Percentiles rank a stretch among this genome's conserved stretches.
These are phyloP conservation scores for Pleurotus tuber-regium DNA, from an alignment of 768 basidiomycete species.

Conservation along the genomic window DNA sequence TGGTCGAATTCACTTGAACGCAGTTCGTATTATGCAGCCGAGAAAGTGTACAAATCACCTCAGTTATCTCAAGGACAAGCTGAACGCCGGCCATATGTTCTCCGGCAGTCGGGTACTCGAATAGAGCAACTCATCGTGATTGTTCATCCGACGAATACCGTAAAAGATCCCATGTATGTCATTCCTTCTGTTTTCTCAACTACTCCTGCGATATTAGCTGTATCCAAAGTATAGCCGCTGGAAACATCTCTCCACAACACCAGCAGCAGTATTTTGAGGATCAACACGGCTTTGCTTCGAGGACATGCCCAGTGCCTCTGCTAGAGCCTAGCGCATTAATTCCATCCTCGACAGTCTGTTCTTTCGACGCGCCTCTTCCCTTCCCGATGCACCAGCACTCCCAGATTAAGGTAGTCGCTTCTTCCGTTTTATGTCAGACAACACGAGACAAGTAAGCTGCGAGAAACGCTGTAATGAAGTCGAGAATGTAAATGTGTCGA, in stretches of 20 bases:
- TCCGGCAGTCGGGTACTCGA: too few relatives aligned
- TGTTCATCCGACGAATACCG: too few relatives aligned
- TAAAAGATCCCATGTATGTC: too few relatives aligned
- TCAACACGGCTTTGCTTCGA: slow-evolving; percentile 26
- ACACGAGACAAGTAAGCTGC: slow-evolving; percentile 48
- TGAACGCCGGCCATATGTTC: too few relatives aligned
- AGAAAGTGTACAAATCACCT: too few relatives aligned
- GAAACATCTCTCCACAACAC: slow-evolving; percentile 29
- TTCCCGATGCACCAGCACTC: slow-evolving; percentile 1
- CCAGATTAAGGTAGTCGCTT: slow-evolving; percentile 26
- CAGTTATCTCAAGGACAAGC: too few relatives aligned
- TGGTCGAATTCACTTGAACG: too few relatives aligned
- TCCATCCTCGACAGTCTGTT: slow-evolving; percentile 45
- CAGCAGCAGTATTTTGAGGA: slow-evolving; percentile 12
- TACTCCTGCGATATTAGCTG: too few relatives aligned
- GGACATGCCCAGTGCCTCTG: slow-evolving; percentile 59
- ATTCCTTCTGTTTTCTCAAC: too few relatives aligned
- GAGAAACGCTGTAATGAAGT: slow-evolving; percentile 38
- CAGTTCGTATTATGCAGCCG: too few relatives aligned
- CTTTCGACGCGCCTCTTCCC: slow-evolving; percentile 1
- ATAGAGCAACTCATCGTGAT: too few relatives aligned
- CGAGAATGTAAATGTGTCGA: slow-evolving; percentile 49
- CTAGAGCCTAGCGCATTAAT: slow-evolving; percentile 63
- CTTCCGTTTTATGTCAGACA: slow-evolving; percentile 44
- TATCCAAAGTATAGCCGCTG: too few relatives aligned